phyloP scores from a whole-genome alignment of 306 rosid genomes.

The Echinosophora koreensis region DNA sequence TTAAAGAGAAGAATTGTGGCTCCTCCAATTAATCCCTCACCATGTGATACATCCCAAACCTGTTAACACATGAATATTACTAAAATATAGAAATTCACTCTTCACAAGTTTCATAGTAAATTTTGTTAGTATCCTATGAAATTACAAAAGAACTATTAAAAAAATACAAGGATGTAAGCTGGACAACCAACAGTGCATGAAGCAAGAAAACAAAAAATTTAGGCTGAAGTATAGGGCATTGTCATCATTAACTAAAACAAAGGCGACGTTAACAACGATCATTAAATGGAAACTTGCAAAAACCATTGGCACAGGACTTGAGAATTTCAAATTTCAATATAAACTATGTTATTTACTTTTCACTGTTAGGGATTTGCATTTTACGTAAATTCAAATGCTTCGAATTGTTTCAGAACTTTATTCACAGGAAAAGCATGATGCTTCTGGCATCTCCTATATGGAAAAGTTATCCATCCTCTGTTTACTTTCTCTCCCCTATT shows the following conservation, averaged over 20 bases:
- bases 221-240: background rate
- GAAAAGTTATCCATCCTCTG: conserved; percentile 5
- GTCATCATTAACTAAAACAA: background rate
- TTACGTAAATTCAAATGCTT: background rate
- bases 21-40: conserved; percentile 95
- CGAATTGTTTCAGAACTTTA: conserved; percentile 6
- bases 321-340: conserved; percentile 1
- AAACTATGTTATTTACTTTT: conserved; percentile 19
- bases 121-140: background rate
- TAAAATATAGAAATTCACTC: conserved; percentile 13
- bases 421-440: background rate
- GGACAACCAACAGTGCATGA: conserved; percentile 1
- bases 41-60: conserved; percentile 98
- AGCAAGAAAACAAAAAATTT: background rate
- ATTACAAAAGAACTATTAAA: background rate
- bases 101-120: conserved; percentile 10
- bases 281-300: conserved; percentile 4
- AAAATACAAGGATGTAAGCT: background rate
- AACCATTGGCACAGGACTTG: background rate
- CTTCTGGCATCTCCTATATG: conserved; percentile 1
- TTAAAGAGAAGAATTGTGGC: conserved; percentile 92
- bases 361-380: conserved; percentile 5
- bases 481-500: background rate
- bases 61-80: conserved; percentile 44
- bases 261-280: background rate